Base-by-base conservation (phyloP, 768 basidiomycete genomes). In the Pisolithus albus region DNA sequence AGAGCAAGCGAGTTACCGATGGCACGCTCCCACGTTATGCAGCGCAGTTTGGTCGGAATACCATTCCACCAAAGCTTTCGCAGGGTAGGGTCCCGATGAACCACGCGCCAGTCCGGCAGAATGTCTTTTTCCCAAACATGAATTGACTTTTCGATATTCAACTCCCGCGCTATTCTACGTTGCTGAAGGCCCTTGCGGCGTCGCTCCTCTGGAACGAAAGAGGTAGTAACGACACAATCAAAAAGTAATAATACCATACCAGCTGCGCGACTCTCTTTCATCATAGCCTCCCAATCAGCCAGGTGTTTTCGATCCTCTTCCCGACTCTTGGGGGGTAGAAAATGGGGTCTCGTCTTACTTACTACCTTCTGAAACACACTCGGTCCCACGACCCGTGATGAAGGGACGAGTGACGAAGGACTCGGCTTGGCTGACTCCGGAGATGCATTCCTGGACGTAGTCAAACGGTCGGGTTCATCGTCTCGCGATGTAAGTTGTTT, bases 41-140 rank as follows among this genome's bases (percentile, higher is more conserved):
- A 85, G 30, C 92, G 79, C 50, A 91, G 67, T 61, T 88, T 87
- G 0, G 86, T 78, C 2, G 92, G 92, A 58, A 93, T 88, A 3
- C 92, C 92, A 28, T 75, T 75, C 91, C 91, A 92, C 92, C 92
- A 95, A 8, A 93, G 61, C 61, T 75, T 80, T 30, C 85, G 79
- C 48, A 92, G 69, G 9, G 67, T 67, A 0, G 84, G 73, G 54
- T 88, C 82, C 58, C 77, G 81, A 63, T 82, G 64, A 7, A 91
- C 86, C 21, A 79, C 75, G 46, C 77, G 81, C 89, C 90, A 94
- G 64, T 94, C 87, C 0, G 91, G 89, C 18, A 87, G 60, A 51
- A 95, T 85, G 13, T 81, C 77, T 51, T 76, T 79, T 64, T 92
- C 86, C 92, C 92, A 94, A 7, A 78, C 64, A 38, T 77, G 72